phyloP scores from a whole-genome alignment of 2,329 filamentous ascomycete genomes.

The Colletotrichum musae region DNA sequence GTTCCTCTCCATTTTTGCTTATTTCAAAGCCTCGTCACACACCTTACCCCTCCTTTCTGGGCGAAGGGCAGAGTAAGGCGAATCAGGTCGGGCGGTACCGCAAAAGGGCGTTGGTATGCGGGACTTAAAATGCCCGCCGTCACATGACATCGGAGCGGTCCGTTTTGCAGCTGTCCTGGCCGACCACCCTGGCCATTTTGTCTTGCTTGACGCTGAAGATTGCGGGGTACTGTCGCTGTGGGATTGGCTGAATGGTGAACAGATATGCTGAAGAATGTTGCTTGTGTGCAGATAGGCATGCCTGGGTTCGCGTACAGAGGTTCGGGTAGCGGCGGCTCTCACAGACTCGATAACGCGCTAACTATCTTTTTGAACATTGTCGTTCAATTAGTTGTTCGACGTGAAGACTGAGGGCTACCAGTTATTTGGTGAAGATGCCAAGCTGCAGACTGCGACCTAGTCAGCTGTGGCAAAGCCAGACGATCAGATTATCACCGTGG shows the following conservation, averaged over 20 bases:
- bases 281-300: too few relatives aligned
- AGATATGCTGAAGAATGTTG: neutral
- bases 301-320: too few relatives aligned
- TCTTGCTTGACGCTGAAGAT: neutral
- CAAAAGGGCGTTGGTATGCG: slow-evolving; percentile 8
- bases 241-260: neutral
- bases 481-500: too few relatives aligned
- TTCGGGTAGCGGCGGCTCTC: too few relatives aligned
- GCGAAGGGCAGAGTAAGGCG: neutral
- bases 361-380: too few relatives aligned
- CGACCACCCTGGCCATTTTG: neutral
- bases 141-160: slow-evolving; percentile 20
- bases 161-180: neutral
- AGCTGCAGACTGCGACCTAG: too few relatives aligned
- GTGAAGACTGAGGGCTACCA: too few relatives aligned
- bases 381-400: too few relatives aligned
- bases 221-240: too few relatives aligned
- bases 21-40: neutral
- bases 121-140: slow-evolving; percentile 7
- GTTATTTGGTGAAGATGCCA: too few relatives aligned
- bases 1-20: slow-evolving; percentile 24
- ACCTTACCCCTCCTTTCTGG: neutral
- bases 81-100: neutral
- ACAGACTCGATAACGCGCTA: too few relatives aligned
- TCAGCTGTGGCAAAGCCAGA: too few relatives aligned